Evolutionary conservation across 2,329 filamentous ascomycete species (phyloP), one percentile per base, ranked within the genome.

Genomic region (Cryoendolithus antarcticus): DNA sequence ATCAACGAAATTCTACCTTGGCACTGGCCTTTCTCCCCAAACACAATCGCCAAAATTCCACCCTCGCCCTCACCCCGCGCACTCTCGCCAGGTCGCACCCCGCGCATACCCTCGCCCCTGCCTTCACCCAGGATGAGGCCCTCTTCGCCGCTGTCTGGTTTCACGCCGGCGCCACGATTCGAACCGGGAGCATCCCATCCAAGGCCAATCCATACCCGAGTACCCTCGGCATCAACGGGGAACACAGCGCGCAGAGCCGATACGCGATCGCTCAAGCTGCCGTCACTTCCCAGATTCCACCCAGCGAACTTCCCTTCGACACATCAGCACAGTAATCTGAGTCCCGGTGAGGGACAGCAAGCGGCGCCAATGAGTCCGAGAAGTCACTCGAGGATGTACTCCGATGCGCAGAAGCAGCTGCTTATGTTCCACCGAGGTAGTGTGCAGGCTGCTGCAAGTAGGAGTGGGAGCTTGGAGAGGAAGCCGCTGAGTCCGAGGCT

Each of bases 221-320:
- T 19, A 19, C 15, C 15, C 15, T 19, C 15, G 15, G 15, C 15
- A 19, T 19, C 15, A 19, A 32, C 48, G 21, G 41, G 50, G 40
- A 59, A 50, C 39, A 46, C 54, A 35, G 57, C 59, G 34, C 57
- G 58, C 9, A 58, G 58, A 33, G 53, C 55, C 32, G 55, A 56
- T 36, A 57, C 55, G 24, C 50, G 56, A 35, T 57, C 60, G 19
- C 54, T 70, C 29, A 63, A 64, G 40, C 54, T 71, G 9, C 65
- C 67, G n/a, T 63, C 62, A 1, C 57, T 72, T 31, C 69, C 68
- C 33, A 62, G 66, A 42, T 71, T 69, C 57, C 69, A 72, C 43
- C 69, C 69, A 5, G 66, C 68, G 45, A 70, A 71, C 53, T 71
- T 64, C 49, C 61, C 64, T 7, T 56, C 53, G 3, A 41, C 47